Conservation (phyloP, 805 yeast genomes). For the Pichia scutulata region DNA sequence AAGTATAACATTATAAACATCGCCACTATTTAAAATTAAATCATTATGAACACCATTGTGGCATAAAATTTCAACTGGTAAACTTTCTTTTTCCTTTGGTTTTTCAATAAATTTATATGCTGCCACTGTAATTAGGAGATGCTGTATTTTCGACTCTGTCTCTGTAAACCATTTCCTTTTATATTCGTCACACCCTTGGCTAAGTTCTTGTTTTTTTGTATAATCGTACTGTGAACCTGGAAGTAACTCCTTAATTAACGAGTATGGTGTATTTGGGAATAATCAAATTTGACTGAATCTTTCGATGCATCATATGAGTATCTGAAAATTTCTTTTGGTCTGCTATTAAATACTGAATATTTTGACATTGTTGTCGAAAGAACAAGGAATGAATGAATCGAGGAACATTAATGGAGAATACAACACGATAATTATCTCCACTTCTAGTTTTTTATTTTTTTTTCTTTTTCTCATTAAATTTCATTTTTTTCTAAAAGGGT, state of each 20-base stretch:
- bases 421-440: too few relatives aligned
- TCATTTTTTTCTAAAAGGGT: too few relatives aligned
- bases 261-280: not conserved
- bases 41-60: constrained; percentile 13
- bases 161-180: not conserved
- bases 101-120: constrained; percentile 6
- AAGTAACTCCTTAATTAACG: not conserved
- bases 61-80: constrained; percentile 3
- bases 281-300: not conserved
- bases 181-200: not conserved
- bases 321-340: constrained; percentile 5
- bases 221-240: not conserved
- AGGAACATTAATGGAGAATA: too few relatives aligned
- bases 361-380: not conserved
- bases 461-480: too few relatives aligned
- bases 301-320: not conserved
- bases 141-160: constrained; percentile 2
- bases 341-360: not conserved
- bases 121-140: constrained; percentile 4
- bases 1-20: constrained; percentile 8
- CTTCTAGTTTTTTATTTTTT: too few relatives aligned
- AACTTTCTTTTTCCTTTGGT: not conserved
- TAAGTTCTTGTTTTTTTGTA: not conserved
- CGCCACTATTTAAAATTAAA: not conserved
- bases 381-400: too few relatives aligned